Percentiles rank a stretch among this genome's conserved stretches.
phyloP scores from a whole-genome alignment of 768 basidiomycete species.

The Amanita polypyramis region DNA sequence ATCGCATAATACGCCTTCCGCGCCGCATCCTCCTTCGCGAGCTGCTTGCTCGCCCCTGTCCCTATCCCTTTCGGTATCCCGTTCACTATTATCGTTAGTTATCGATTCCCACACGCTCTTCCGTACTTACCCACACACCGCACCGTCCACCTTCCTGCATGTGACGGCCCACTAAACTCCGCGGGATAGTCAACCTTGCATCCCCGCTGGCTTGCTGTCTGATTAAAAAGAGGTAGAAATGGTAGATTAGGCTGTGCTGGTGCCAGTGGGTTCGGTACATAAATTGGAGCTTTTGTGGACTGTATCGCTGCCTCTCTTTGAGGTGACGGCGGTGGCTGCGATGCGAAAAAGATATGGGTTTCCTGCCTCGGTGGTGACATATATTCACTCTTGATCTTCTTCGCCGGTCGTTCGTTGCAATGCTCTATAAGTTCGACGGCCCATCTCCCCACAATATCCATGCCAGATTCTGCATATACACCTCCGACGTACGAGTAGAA shows the following conservation, averaged over 20 bases:
- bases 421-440: conserved; percentile 31
- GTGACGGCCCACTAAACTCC: conserved; percentile 51
- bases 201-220: conserved; percentile 57
- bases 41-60: conserved; percentile 57
- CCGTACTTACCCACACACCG: conserved; percentile 54
- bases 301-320: conserved; percentile 10
- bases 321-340: conserved; percentile 22
- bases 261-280: conserved; percentile 43
- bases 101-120: not conserved
- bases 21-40: conserved; percentile 72
- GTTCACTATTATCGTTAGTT: conserved; percentile 39
- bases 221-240: conserved; percentile 66
- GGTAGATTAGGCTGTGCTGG: conserved; percentile 55
- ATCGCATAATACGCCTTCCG: conserved; percentile 60
- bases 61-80: conserved; percentile 61
- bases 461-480: conserved; percentile 45
- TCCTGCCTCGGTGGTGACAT: conserved; percentile 14
- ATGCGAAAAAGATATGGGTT: conserved; percentile 22
- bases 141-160: conserved; percentile 58
- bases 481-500: conserved; percentile 65
- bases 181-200: conserved; percentile 52
- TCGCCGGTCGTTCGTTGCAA: conserved; percentile 21
- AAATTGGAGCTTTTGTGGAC: conserved; percentile 12
- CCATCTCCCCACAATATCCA: conserved; percentile 45
- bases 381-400: conserved; percentile 31